phyloP scores from a whole-genome alignment of 768 basidiomycete species.

The Podaxis sp. region DNA sequence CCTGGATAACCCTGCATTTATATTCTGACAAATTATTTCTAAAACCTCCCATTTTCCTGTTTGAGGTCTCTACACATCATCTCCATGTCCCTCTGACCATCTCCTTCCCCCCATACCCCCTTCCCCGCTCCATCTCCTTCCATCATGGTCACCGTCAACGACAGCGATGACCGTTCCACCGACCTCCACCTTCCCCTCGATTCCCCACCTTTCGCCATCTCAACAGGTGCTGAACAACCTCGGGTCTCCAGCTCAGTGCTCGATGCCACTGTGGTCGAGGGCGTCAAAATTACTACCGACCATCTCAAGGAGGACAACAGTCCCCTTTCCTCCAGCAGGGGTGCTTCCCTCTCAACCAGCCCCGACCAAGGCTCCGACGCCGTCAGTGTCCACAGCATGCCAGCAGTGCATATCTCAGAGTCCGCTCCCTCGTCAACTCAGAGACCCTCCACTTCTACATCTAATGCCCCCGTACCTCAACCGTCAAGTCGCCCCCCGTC shows the following conservation, averaged over 20 bases:
- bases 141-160: slow-evolving; percentile 9
- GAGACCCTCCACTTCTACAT: slow-evolving; percentile 24
- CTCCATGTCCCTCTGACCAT: slow-evolving; percentile 6
- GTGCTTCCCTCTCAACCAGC: slow-evolving; percentile 34
- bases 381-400: slow-evolving; percentile 58
- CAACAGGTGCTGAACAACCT: slow-evolving; percentile 20
- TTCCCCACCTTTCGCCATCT: slow-evolving; percentile 22
- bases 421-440: slow-evolving; percentile 24
- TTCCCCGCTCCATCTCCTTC: neutral
- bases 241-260: slow-evolving; percentile 18
- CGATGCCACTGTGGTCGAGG: slow-evolving; percentile 17
- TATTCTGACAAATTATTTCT: slow-evolving; percentile 1
- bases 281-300: slow-evolving; percentile 23
- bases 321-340: slow-evolving; percentile 21
- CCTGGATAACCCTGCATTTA: neutral
- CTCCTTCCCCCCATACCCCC: neutral
- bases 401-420: slow-evolving; percentile 46
- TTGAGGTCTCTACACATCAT: neutral
- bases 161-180: slow-evolving; percentile 31
- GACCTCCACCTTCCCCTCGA: slow-evolving; percentile 32
- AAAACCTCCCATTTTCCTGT: neutral
- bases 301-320: slow-evolving; percentile 21
- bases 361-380: slow-evolving; percentile 40
- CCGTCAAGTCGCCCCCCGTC: slow-evolving; percentile 27
- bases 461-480: slow-evolving; percentile 20